These are phyloP conservation scores for Parathielavia appendiculata DNA, from an alignment of 495 filamentous ascomycete genomes.

Conservation along the genomic window DNA sequence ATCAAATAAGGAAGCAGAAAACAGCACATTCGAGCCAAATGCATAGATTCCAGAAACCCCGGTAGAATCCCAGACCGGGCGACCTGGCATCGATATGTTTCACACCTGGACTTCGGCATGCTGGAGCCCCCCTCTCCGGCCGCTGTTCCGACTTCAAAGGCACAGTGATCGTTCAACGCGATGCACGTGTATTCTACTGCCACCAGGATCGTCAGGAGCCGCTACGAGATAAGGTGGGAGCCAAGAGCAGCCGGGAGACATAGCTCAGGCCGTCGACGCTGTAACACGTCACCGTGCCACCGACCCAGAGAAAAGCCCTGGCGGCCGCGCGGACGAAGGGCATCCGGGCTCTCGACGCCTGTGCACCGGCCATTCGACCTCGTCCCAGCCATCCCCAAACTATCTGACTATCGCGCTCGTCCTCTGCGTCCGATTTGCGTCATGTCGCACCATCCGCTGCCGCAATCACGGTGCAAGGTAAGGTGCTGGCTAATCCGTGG, in stretches of 20 bases:
- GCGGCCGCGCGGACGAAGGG: not conserved
- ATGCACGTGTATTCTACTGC: too few relatives aligned
- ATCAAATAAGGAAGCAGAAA: not conserved
- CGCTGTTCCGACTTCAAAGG: too few relatives aligned
- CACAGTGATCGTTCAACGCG: too few relatives aligned
- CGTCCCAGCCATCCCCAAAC: not conserved
- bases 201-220: too few relatives aligned
- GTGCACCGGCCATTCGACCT: not conserved
- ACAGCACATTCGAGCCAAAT: not conserved
- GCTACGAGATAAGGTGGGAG: too few relatives aligned
- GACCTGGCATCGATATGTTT: too few relatives aligned
- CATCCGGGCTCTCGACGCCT: not conserved
- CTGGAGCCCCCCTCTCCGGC: too few relatives aligned
- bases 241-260: not conserved
- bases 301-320: not conserved
- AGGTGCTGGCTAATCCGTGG: conserved; percentile 11
- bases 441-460: conserved; percentile 4
- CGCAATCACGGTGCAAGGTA: not conserved
- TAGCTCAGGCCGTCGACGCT: not conserved
- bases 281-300: not conserved
- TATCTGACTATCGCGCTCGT: not conserved
- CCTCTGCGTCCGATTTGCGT: not conserved
- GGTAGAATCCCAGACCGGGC: not conserved
- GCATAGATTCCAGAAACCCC: conserved; percentile 5
- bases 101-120: too few relatives aligned